These are phyloP conservation scores for Phytophthora crassamura DNA, from an alignment of 352 stramenopile genomes.

Conservation along the genomic window DNA sequence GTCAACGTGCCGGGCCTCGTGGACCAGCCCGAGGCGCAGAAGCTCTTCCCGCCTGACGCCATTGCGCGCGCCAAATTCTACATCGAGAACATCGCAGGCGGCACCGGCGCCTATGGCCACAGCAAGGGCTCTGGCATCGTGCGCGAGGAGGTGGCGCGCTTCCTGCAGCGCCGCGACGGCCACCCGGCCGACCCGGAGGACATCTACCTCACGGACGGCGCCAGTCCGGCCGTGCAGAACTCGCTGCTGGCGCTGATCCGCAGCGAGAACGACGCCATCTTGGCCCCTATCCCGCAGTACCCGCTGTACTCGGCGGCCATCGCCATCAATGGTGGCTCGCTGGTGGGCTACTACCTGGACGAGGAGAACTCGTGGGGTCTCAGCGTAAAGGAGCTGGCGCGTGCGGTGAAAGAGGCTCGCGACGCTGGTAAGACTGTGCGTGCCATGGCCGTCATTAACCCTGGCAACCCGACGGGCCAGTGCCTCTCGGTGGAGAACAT, in stretches of 20 bases:
- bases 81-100: constrained; percentile 85
- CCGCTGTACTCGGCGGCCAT: constrained; percentile 99
- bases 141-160: constrained; percentile 91
- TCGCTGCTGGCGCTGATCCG: constrained; percentile 93
- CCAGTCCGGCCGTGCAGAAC: constrained; percentile 95
- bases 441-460: constrained; percentile 99
- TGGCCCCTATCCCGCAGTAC: constrained; percentile 99
- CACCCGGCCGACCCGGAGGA: constrained; percentile 92
- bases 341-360: constrained; percentile 98
- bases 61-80: constrained; percentile 91
- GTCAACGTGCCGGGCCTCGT: constrained; percentile 90
- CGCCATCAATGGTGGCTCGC: constrained; percentile 93
- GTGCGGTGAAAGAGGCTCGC: constrained; percentile 89
- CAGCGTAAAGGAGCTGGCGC: constrained; percentile 89
- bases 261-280: constrained; percentile 86
- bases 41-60: constrained; percentile 87
- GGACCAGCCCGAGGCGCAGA: constrained; percentile 75
- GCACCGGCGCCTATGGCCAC: constrained; percentile 93
- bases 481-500: constrained; percentile 91
- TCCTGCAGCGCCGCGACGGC: constrained; percentile 90
- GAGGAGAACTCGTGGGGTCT: constrained; percentile 95
- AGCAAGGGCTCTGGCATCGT: constrained; percentile 90
- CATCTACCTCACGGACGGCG: constrained; percentile 98
- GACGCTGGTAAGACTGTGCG: constrained; percentile 92
- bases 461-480: constrained; percentile 98